Conservation (phyloP, 2,329 filamentous ascomycete species). For the Colletotrichum zoysiae region DNA sequence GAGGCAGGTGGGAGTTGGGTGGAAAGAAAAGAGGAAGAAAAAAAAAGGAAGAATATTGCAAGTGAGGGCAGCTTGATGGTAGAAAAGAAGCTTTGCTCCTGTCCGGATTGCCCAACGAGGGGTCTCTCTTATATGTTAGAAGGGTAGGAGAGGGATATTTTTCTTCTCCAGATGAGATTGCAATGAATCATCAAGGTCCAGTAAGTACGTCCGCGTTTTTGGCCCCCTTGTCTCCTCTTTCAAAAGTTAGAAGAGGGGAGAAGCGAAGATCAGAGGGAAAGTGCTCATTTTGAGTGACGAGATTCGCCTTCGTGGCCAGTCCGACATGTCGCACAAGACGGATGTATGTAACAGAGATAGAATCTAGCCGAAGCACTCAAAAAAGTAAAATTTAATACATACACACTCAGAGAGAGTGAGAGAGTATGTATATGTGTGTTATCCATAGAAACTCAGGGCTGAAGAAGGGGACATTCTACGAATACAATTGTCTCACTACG, state of each 20-base stretch:
- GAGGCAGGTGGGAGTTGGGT: neutral
- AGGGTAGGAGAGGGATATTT: too few relatives aligned
- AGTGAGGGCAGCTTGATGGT: too few relatives aligned
- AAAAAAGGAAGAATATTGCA: too few relatives aligned
- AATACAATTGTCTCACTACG: neutral
- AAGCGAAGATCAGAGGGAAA: neutral
- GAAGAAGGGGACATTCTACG: conserved; percentile 4
- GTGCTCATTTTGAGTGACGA: neutral
- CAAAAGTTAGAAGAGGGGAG: neutral
- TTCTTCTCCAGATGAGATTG: neutral
- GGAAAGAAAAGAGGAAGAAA: neutral
- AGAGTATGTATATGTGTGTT: neutral
- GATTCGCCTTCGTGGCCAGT: neutral
- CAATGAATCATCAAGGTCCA: neutral
- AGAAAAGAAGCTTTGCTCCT: neutral
- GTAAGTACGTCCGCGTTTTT: too few relatives aligned
- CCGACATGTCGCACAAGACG: conserved; percentile 6
- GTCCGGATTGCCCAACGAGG: neutral
- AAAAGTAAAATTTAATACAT: neutral
- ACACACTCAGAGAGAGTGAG: too few relatives aligned
- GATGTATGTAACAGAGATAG: conserved; percentile 9
- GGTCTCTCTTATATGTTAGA: neutral
- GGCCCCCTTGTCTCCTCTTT: neutral
- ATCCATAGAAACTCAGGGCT: neutral
- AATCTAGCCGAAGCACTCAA: neutral